Evolutionary conservation across 495 filamentous ascomycete genomes (phyloP).

Genomic region (Bacidia rubella): DNA sequence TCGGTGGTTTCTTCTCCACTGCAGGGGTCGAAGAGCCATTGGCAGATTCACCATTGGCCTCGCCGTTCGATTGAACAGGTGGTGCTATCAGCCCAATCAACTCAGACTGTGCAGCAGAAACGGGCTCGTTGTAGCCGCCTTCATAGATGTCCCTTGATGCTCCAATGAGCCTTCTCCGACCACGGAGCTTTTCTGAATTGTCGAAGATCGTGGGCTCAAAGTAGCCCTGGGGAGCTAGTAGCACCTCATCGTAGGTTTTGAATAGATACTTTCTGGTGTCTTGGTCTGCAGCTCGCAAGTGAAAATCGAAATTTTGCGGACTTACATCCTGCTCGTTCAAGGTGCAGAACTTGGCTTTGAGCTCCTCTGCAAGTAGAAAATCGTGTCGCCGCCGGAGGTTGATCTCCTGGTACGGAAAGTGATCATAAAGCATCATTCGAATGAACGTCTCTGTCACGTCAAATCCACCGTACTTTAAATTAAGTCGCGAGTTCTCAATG

Average conservation of each 20-base stretch:
- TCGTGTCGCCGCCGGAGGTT: conserved; percentile 84
- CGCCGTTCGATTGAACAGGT: conserved; percentile 2
- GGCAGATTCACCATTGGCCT: conserved; percentile 6
- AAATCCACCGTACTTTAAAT: conserved; percentile 82
- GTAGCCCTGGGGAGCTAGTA: conserved; percentile 78
- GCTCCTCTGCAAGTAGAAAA: conserved; percentile 83
- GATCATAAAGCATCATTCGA: conserved; percentile 92
- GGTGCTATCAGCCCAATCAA: conserved; percentile 60
- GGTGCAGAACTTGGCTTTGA: conserved; percentile 81
- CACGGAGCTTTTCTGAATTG: conserved; percentile 59
- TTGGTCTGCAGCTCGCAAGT: conserved; percentile 74
- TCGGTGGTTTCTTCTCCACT: conserved; percentile 15
- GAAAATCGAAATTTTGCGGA: conserved; percentile 71
- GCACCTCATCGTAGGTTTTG: conserved; percentile 89
- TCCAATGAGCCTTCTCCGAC: conserved; percentile 63
- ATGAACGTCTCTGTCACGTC: conserved; percentile 91
- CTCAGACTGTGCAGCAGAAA: conserved; percentile 69
- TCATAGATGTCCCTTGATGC: conserved; percentile 91
- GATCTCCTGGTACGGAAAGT: conserved; percentile 88
- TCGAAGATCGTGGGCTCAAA: conserved; percentile 83
- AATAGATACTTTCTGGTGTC: conserved; percentile 84
- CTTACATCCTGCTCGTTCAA: conserved; percentile 73
- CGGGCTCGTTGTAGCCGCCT: conserved; percentile 74
- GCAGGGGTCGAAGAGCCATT: conserved; percentile 13
- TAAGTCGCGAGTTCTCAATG: conserved; percentile 80